Conservation (phyloP, 1,139 yeast genomes). For the Scheffersomyces quercinus region DNA sequence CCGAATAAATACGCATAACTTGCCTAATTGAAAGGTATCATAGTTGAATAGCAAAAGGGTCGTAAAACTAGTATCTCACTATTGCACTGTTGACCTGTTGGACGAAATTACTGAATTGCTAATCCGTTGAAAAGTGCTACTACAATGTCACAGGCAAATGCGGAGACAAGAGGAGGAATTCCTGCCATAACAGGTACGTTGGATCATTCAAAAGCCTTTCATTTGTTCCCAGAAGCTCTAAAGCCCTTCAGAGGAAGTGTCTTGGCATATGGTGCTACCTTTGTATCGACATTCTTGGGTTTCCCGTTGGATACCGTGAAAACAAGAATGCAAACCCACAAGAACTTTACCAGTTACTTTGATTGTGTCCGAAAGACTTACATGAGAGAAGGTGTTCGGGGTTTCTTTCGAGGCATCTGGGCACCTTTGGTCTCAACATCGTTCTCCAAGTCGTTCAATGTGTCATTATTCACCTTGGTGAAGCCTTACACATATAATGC, state of each 20-base stretch:
- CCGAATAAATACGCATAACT: too few relatives aligned
- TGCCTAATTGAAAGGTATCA: too few relatives aligned
- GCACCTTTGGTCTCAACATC: conserved; percentile 73
- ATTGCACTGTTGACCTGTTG: too few relatives aligned
- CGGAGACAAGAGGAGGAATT: conserved; percentile 17
- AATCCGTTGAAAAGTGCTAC: background rate
- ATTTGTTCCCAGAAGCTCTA: conserved; percentile 50
- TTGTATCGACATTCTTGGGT: conserved; percentile 70
- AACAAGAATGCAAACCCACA: conserved; percentile 81
- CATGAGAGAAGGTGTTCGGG: conserved; percentile 61
- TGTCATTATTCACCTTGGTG: conserved; percentile 59
- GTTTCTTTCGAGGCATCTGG: conserved; percentile 74
- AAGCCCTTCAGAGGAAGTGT: conserved; percentile 60
- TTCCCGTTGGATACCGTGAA: conserved; percentile 85
- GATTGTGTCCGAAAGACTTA: conserved; percentile 64
- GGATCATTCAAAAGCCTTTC: conserved; percentile 38
- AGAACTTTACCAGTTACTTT: conserved; percentile 52
- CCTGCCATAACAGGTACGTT: conserved; percentile 49
- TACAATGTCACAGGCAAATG: background rate
- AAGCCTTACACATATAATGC: conserved; percentile 49
- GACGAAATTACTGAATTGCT: background rate
- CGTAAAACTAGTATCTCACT: too few relatives aligned
- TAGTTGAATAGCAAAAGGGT: too few relatives aligned
- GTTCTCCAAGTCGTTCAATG: conserved; percentile 64
- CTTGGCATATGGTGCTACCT: conserved; percentile 65